These are phyloP conservation scores for Hysterium pulicare DNA, from an alignment of 2,329 filamentous ascomycete species.

Conservation along the genomic window DNA sequence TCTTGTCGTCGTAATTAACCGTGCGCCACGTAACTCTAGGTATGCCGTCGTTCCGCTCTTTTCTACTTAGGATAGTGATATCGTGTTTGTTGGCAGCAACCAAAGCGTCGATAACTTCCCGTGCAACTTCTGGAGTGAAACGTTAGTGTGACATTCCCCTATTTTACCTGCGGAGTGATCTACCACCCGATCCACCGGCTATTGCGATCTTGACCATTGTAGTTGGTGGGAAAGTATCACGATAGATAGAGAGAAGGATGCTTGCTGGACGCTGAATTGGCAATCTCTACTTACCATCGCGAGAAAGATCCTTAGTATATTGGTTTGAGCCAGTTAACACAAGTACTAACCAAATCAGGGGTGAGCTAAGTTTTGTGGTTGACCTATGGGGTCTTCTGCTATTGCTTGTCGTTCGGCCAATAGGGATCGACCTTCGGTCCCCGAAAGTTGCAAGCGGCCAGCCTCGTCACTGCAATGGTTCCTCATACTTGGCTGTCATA, in stretches of 20 bases:
- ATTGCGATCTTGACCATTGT: conserved; percentile 46
- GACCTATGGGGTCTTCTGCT: neutral
- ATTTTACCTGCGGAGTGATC: conserved; percentile 11
- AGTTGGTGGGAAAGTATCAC: neutral
- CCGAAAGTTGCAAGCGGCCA: neutral
- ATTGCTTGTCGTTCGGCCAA: neutral
- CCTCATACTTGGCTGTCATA: neutral
- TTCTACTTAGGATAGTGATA: conserved; percentile 48
- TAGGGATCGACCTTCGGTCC: neutral
- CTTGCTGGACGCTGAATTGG: too few relatives aligned
- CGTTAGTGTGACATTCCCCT: neutral
- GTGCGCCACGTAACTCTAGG: conserved; percentile 32
- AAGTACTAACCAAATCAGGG: neutral
- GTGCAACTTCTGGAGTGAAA: conserved; percentile 44
- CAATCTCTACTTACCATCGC: neutral
- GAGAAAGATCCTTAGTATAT: neutral
- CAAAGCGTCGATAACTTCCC: conserved; percentile 51
- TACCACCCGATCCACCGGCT: conserved; percentile 46
- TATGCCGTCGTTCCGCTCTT: conserved; percentile 28
- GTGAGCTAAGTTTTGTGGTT: neutral
- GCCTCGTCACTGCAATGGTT: neutral
- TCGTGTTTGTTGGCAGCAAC: conserved; percentile 49
- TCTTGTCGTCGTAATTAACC: conserved; percentile 43
- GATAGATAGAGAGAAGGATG: neutral
- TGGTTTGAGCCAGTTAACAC: neutral